Percentiles rank a stretch among this genome's conserved stretches.
phyloP scores from a whole-genome alignment of 495 filamentous ascomycete genomes.

The Bathelium albidoporum region DNA sequence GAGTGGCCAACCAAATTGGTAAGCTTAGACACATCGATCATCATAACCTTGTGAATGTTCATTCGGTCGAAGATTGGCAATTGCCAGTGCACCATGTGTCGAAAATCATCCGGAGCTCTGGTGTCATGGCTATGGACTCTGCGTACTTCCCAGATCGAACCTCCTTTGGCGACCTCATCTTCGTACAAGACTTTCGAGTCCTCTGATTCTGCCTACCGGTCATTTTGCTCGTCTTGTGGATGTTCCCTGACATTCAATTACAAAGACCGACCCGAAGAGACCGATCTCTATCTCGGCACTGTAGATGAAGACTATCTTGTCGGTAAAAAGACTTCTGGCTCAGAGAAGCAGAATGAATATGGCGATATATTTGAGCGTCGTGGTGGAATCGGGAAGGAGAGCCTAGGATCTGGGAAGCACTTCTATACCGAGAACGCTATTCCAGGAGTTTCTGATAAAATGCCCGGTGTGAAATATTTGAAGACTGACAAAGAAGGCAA shows the following conservation, averaged over 20 bases:
- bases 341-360: slow-evolving; percentile 21
- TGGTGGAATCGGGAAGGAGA: slow-evolving; percentile 17
- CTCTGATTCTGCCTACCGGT: slow-evolving; percentile 11
- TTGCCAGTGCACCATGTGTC: slow-evolving; percentile 39
- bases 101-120: slow-evolving; percentile 31
- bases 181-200: slow-evolving; percentile 21
- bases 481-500: slow-evolving; percentile 13
- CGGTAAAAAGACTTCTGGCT: slow-evolving; percentile 18
- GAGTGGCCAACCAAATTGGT: slow-evolving; percentile 22
- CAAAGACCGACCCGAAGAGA: slow-evolving; percentile 14
- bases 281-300: slow-evolving; percentile 25
- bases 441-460: slow-evolving; percentile 20
- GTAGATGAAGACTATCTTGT: slow-evolving; percentile 30
- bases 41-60: not conserved
- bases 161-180: slow-evolving; percentile 16
- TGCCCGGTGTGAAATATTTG: slow-evolving; percentile 16
- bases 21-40: not conserved
- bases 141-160: slow-evolving; percentile 19
- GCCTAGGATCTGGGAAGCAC: slow-evolving; percentile 13
- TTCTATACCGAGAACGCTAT: slow-evolving; percentile 20
- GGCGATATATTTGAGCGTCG: slow-evolving; percentile 17
- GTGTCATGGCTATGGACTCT: slow-evolving; percentile 25
- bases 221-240: slow-evolving; percentile 27
- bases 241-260: slow-evolving; percentile 20
- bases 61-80: slow-evolving; percentile 17